Base-by-base conservation (phyloP, 2,329 filamentous ascomycete genomes). In the Aspergillus chevalieri region DNA sequence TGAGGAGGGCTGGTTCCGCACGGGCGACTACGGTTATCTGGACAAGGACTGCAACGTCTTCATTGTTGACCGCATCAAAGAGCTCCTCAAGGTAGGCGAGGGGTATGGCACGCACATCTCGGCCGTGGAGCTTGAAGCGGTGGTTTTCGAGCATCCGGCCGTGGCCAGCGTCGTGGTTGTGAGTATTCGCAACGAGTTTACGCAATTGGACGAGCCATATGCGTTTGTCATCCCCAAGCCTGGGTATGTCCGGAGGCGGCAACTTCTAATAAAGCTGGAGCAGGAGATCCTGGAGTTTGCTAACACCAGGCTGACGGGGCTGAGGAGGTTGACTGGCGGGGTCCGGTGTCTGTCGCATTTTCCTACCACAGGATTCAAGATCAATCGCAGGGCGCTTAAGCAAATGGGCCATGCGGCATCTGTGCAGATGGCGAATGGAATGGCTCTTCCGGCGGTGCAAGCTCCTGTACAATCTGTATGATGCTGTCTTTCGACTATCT, bases 51-150 rank as follows among this genome's bases (percentile, higher is more conserved):
- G 46, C 43, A 60, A 60, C 30, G 58, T 62, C 7, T 58, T 51
- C 48, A 58, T 59, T 38, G 48, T 52, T 9, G 57, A 59, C 30
- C 58, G 57, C 6, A 46, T 58, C 14, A 61, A 59, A 47, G 57
- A 71, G 48, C 59, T 71, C 4, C 64, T 70, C 50, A 68, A 68
- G 50, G 66, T 70, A 28, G 58, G 58, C 2, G 58, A 50, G 17
- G 69, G 69, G 24, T 68, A 71, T 45, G 66, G 69, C 9, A 65
- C 65, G 9, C 67, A 57, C 43, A 47, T 57, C 33, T 57, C 55
- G 2, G 48, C 66, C 1, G 61, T 65, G 4, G 67, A 70, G 47
- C 53, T 70, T 4, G 68, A 71, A 51, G 60, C 56, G 8, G 59
- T 68, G 4, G 50, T 70, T 1, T 57, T 68, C 10, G 43, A 51